Evolutionary conservation across 805 yeast genomes (phyloP).

Genomic region (Metschnikowia proteae): DNA sequence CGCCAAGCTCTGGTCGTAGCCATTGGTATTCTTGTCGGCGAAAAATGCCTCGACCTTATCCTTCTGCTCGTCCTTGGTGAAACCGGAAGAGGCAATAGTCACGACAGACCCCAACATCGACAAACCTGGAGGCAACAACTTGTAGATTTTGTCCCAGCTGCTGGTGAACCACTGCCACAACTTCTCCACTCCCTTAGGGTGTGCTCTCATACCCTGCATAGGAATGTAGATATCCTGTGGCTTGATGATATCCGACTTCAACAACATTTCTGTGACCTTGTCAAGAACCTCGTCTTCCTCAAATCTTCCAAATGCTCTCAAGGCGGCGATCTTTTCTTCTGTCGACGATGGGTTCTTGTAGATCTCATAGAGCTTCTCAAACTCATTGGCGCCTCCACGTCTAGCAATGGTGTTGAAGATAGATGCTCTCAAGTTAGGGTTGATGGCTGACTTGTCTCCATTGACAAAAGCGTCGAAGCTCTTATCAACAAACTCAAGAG

Average conservation of each 20-base stretch:
- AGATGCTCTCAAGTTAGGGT: constrained; percentile 67
- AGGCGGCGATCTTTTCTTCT: constrained; percentile 68
- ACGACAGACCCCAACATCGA: constrained; percentile 79
- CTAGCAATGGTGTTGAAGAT: constrained; percentile 67
- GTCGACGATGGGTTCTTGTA: constrained; percentile 57
- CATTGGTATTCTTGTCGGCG: constrained; percentile 52
- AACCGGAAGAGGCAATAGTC: constrained; percentile 54
- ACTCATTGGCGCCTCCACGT: constrained; percentile 58
- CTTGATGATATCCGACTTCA: constrained; percentile 55
- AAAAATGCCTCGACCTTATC: constrained; percentile 51
- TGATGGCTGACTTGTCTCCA: constrained; percentile 66
- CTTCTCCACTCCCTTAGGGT: constrained; percentile 60
- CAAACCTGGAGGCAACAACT: constrained; percentile 74
- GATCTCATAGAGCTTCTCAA: constrained; percentile 56
- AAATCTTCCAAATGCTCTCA: constrained; percentile 65
- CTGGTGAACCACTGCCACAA: constrained; percentile 69
- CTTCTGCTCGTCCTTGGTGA: constrained; percentile 52
- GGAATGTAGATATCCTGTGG: constrained; percentile 75
- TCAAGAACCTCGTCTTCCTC: constrained; percentile 48
- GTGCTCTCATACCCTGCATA: constrained; percentile 65
- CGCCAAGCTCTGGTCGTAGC: constrained; percentile 61
- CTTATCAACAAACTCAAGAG: constrained; percentile 43
- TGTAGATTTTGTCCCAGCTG: constrained; percentile 69
- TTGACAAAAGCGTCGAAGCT: constrained; percentile 51
- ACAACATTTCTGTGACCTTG: constrained; percentile 53